Base-by-base conservation (phyloP, 164 flowering plant species). In the Magnolia officinalis region DNA sequence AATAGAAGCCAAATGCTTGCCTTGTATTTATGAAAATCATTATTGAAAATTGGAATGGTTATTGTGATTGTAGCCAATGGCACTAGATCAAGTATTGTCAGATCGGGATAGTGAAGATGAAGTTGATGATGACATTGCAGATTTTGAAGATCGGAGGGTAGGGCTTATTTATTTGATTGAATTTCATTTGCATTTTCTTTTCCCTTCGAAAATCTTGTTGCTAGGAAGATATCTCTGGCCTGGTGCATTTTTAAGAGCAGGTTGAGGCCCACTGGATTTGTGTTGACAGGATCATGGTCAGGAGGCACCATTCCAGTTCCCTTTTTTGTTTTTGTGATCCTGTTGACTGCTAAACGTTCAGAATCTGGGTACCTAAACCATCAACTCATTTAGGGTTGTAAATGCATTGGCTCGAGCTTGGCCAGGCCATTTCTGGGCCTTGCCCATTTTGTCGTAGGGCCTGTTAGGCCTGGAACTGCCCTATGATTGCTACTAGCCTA, bases 91-190 rank as follows among this genome's bases (percentile, higher is more conserved):
- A 89, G 96, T 94, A 63, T 78, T 89, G n/a, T 87, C 98, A n/a
- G 98, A 96, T 71, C 86, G 85, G 13, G 99, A 94, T 79, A 96
- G 99, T 79, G 99, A 96, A 80, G 98, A 94, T 82, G 99, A 96
- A 87, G 96, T 92, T 78, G 99, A 94, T 83, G 95, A 96, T 83
- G 97, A 92, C 78, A 89, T 96, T 82, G 98, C 97, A 49, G 99
- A 94, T 87, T 85, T 96, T 83, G 99, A 96, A 87, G 99, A 96
- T 84, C 81, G 96, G 78, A 87, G 98, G 93, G 99, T 94, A 90
- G 86, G 37, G 26, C 51, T 26, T 13, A 0, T 29, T 31, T 37
- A 29, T 31, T 29, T 11, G 21, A 5, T 68, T 29, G 21, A 68
- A 6, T 67, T 67, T 67, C 29, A 14, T 67, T 4, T 68, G 14